Evolutionary conservation across 768 basidiomycete species (phyloP), one percentile per base, ranked within the genome.

Genomic region (Termitomyces sp.): DNA sequence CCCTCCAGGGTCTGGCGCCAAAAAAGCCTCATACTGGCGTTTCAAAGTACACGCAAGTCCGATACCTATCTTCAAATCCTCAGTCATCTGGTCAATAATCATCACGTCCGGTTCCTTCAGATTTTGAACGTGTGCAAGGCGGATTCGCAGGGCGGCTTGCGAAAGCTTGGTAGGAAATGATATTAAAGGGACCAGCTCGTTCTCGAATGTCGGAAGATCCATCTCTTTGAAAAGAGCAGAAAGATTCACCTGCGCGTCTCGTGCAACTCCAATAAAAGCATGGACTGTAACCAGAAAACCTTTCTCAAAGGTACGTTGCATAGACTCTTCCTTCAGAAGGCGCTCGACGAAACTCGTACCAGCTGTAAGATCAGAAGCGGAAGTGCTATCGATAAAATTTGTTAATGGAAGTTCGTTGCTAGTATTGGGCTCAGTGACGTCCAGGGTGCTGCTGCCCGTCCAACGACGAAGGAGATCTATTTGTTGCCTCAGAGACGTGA

Each of bases 91-190:
- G 70, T 97, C 92, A 60, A 98, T 90, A 57, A 95, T 91, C 55
- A 97, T 81, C 58, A 90, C 79, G 56, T 91, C 92, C 1, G 94
- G 94, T 56, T 95, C 91, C 66, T 86, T 87, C 56, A 96, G 81
- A 68, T 92, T 92, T 69, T 85, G 83, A 24, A 94, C 90, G 66
- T 93, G 92, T 63, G 92, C 89, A 51, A 98, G 81, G 51, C 94
- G 90, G 42, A 96, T 85, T 49, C 89, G 91, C 57, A 99, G 80
- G 57, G 88, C 87, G 41, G 94, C 95, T 67, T 97, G 91, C 5
- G 94, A 90, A 51, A 99, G 86, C 67, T 91, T 89, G 22, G 94
- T 96, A 6, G 97, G 93, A 74, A 98, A 98, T n/a, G 92, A 88
- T 60, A 97, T 95, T 60, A 98, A 81, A 41, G 91, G 88, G 10